Evolutionary conservation across 495 filamentous ascomycete genomes (phyloP).

Genomic region (Gamarada debralockiae): DNA sequence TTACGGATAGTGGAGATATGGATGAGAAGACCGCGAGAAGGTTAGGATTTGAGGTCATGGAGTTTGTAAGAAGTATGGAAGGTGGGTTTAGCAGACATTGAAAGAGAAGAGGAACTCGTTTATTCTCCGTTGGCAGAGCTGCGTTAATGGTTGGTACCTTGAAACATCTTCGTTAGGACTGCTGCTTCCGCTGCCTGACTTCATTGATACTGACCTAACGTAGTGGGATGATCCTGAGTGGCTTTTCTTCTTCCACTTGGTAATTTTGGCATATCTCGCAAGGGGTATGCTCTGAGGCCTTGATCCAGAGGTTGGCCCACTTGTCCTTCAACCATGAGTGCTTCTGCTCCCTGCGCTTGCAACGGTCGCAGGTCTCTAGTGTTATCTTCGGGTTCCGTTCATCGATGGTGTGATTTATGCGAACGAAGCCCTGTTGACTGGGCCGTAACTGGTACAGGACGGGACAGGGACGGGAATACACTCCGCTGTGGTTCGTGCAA

Average conservation of each 20-base stretch:
- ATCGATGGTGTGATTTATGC: constrained; percentile 19
- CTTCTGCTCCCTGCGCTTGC: constrained; percentile 16
- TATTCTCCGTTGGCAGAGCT: constrained; percentile 3
- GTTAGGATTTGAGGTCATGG: constrained; percentile 78
- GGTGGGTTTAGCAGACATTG: constrained; percentile 11
- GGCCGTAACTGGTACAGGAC: constrained; percentile 17
- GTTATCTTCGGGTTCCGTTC: constrained; percentile 17
- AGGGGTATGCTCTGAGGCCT: constrained; percentile 19
- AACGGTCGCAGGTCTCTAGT: constrained; percentile 20
- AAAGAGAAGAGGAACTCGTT: neutral
- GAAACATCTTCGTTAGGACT: constrained; percentile 7
- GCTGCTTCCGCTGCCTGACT: constrained; percentile 4
- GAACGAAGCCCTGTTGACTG: constrained; percentile 15
- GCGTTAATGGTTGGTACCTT: constrained; percentile 5
- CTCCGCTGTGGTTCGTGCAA: constrained; percentile 22
- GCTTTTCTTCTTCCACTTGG: constrained; percentile 22
- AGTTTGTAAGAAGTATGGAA: constrained; percentile 57
- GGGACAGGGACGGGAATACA: constrained; percentile 16
- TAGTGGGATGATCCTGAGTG: constrained; percentile 18
- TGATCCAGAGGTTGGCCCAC: constrained; percentile 19
- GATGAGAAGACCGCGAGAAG: constrained; percentile 66
- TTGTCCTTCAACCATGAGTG: constrained; percentile 21
- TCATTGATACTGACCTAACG: constrained; percentile 5
- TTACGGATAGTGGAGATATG: constrained; percentile 28
- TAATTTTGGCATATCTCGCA: constrained; percentile 24